A percentile compares a stretch with the other conserved stretches of the same genome.
phyloP scores from a whole-genome alignment of 805 yeast genomes.

The Wickerhamiella allomyrinae region DNA sequence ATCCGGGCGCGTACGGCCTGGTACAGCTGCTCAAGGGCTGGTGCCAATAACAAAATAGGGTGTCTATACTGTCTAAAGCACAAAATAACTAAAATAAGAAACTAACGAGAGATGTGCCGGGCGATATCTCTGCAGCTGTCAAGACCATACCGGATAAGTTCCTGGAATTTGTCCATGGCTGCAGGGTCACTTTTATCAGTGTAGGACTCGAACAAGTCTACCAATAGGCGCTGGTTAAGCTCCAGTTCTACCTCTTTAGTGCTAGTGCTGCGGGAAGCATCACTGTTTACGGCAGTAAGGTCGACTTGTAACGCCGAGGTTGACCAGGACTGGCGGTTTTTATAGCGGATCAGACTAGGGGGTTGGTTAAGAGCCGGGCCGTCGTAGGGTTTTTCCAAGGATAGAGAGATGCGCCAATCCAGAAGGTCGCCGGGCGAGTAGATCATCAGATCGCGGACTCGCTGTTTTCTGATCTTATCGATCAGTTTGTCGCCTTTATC shows the following conservation, averaged over 20 bases:
- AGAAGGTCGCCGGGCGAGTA: constrained; percentile 63
- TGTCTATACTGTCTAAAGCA: too few relatives aligned
- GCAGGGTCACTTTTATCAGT: constrained; percentile 18
- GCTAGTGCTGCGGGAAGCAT: constrained; percentile 1
- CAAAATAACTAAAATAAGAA: too few relatives aligned
- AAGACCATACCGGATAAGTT: constrained; percentile 40
- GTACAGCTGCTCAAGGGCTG: constrained; percentile 41
- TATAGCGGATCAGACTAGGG: constrained; percentile 47
- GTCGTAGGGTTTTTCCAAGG: constrained; percentile 61
- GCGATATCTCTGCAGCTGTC: constrained; percentile 42
- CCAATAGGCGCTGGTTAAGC: constrained; percentile 31
- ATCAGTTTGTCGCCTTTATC: constrained; percentile 25
- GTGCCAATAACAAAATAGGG: not conserved
- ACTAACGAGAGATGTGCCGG: constrained; percentile 14
- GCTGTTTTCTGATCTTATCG: constrained; percentile 56
- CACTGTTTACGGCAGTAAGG: constrained; percentile 22
- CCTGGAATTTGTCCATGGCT: constrained; percentile 44
- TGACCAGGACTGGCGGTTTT: constrained; percentile 58
- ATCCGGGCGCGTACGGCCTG: constrained; percentile 89
- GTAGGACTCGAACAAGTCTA: constrained; percentile 28
- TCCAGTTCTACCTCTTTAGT: constrained; percentile 39
- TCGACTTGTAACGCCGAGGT: constrained; percentile 37
- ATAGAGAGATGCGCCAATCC: constrained; percentile 63
- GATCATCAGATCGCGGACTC: constrained; percentile 58
- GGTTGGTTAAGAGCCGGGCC: constrained; percentile 23